phyloP scores from a whole-genome alignment of 1,284 basidiomycete genomes.

The Ganoderma boninense region DNA sequence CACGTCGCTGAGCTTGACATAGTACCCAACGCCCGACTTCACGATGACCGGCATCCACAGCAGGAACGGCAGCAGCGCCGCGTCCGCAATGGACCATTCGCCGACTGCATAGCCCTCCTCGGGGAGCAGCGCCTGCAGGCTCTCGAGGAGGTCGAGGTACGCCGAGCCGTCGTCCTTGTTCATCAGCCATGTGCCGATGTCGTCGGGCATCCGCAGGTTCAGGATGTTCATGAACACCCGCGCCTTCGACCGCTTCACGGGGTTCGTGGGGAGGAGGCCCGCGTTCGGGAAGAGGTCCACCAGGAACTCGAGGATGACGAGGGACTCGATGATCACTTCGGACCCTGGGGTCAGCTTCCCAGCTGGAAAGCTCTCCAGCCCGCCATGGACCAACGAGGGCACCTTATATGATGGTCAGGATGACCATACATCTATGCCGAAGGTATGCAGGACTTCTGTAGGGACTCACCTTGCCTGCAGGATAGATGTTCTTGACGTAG shows the following conservation, averaged over 20 bases:
- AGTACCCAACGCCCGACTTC: conserved; percentile 14
- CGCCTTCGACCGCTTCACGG: conserved; percentile 58
- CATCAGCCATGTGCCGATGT: conserved; percentile 3
- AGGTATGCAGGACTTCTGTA: background rate
- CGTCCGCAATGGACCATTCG: conserved; percentile 60
- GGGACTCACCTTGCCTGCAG: conserved; percentile 43
- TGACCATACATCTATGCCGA: background rate
- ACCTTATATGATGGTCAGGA: conserved; percentile 36
- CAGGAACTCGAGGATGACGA: conserved; percentile 66
- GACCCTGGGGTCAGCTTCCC: conserved; percentile 63
- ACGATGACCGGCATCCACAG: conserved; percentile 39
- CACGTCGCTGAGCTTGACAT: background rate
- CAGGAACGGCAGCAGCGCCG: conserved; percentile 52
- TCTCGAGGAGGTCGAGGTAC: conserved; percentile 11
- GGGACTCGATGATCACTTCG: conserved; percentile 64
- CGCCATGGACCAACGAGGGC: conserved; percentile 63
- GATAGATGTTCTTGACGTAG: conserved; percentile 46
- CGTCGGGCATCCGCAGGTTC: background rate
- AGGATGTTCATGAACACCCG: conserved; percentile 60
- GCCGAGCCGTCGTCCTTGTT: conserved; percentile 4
- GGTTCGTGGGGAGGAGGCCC: conserved; percentile 57
- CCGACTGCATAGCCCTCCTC: conserved; percentile 44
- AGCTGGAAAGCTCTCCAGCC: conserved; percentile 52
- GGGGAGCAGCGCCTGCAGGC: conserved; percentile 9
- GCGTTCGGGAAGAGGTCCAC: conserved; percentile 58